A percentile compares a stretch with the other conserved stretches of the same genome.
Evolutionary conservation across 2,329 filamentous ascomycete genomes (phyloP).

Genomic region (Calonectria pseudoturangicola): DNA sequence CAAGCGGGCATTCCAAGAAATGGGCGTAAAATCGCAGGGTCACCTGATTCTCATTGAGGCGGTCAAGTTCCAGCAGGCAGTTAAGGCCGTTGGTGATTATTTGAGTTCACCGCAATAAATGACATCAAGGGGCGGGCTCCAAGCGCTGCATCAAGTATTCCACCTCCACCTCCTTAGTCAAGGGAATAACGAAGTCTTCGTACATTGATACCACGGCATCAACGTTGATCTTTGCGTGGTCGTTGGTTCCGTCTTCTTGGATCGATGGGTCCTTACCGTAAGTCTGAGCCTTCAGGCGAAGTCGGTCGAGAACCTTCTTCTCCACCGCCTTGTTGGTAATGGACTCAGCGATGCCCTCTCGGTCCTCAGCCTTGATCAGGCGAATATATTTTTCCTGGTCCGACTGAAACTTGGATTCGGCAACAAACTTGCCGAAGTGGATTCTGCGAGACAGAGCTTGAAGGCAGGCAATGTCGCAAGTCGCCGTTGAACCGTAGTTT

Average conservation of each 20-base stretch:
- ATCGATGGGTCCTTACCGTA: conserved; percentile 93
- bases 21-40: conserved; percentile 89
- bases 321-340: conserved; percentile 95
- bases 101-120: conserved; percentile 72
- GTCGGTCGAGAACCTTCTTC: conserved; percentile 89
- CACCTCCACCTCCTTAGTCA: conserved; percentile 99
- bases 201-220: conserved; percentile 95
- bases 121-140: conserved; percentile 62
- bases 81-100: conserved; percentile 85
- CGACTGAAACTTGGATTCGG: conserved; percentile 93
- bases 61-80: conserved; percentile 82
- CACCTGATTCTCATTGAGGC: conserved; percentile 92
- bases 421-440: conserved; percentile 99
- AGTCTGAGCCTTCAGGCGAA: conserved; percentile 91
- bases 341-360: conserved; percentile 87
- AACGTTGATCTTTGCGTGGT: conserved; percentile 88
- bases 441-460: conserved; percentile 93
- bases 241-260: conserved; percentile 67
- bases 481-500: conserved; percentile 95
- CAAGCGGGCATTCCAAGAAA: conserved; percentile 94
- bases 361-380: conserved; percentile 88
- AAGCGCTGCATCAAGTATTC: conserved; percentile 98
- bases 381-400: conserved; percentile 87
- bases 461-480: conserved; percentile 91
- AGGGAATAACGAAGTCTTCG: conserved; percentile 92